Evolutionary conservation across 805 yeast genomes (phyloP).

Genomic region (Nakazawaea ishiwadae): DNA sequence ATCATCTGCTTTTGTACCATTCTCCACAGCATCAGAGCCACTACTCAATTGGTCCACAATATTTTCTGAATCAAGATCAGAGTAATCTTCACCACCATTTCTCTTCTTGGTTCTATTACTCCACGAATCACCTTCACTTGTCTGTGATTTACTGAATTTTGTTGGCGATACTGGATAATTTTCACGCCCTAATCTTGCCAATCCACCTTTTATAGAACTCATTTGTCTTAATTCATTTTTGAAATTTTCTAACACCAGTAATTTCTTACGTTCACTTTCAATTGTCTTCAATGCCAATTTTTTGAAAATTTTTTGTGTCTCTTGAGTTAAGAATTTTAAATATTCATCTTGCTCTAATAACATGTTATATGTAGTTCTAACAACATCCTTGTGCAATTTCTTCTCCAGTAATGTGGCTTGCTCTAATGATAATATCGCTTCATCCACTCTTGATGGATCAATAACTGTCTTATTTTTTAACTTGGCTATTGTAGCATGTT

Average conservation of each 20-base stretch:
- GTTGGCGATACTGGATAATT: constrained; percentile 35
- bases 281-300: constrained; percentile 65
- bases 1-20: constrained; percentile 15
- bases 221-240: constrained; percentile 33
- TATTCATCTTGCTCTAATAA: constrained; percentile 64
- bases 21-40: not conserved
- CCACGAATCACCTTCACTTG: constrained; percentile 34
- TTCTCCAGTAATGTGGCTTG: constrained; percentile 74
- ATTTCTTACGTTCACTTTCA: constrained; percentile 79
- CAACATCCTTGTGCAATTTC: constrained; percentile 69
- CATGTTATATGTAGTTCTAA: constrained; percentile 84
- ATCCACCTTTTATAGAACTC: constrained; percentile 55
- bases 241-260: constrained; percentile 66
- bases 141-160: constrained; percentile 38
- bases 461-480: constrained; percentile 69
- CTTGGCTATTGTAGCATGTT: constrained; percentile 67
- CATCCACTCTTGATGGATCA: constrained; percentile 87
- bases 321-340: constrained; percentile 50
- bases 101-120: constrained; percentile 26
- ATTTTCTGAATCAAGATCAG: not conserved
- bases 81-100: constrained; percentile 14
- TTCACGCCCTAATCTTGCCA: constrained; percentile 79
- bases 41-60: constrained; percentile 10
- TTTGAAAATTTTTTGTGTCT: constrained; percentile 49
- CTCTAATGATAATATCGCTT: constrained; percentile 76